A percentile compares a stretch with the other conserved stretches of the same genome.
Evolutionary conservation across 306 rosid genomes (phyloP).

Genomic region (Gastrolobium bilobum): DNA sequence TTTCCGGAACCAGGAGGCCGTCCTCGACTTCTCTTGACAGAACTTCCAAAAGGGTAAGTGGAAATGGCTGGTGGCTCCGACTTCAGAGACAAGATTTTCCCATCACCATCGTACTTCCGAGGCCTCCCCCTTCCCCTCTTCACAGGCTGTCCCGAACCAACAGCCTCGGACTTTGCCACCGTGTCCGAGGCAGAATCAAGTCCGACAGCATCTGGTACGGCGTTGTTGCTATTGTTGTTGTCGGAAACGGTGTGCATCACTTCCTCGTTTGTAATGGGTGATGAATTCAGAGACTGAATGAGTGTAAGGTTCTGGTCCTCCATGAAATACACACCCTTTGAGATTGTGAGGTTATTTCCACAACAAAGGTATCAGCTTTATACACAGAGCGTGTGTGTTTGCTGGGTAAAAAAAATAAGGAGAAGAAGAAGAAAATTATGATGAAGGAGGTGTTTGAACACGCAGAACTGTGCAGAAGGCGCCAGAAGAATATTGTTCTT

Average conservation of each 20-base stretch:
- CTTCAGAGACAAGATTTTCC: not conserved
- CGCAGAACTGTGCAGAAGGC: slow-evolving; percentile 22
- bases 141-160: not conserved
- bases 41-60: not conserved
- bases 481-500: slow-evolving; percentile 32
- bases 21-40: slow-evolving; percentile 54
- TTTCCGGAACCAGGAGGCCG: slow-evolving; percentile 70
- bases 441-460: slow-evolving; percentile 25
- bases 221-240: not conserved
- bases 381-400: not conserved
- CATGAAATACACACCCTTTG: slow-evolving; percentile 46
- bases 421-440: not conserved
- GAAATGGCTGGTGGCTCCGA: not conserved
- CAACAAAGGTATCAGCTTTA: not conserved
- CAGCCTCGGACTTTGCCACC: slow-evolving; percentile 9
- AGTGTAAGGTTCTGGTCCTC: slow-evolving; percentile 14
- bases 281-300: slow-evolving; percentile 11
- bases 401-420: not conserved
- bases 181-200: slow-evolving; percentile 21
- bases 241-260: not conserved
- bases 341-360: not conserved
- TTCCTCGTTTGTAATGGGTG: not conserved
- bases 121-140: slow-evolving; percentile 68
- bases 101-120: slow-evolving; percentile 36
- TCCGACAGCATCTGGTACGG: not conserved